Evolutionary conservation across 2,329 filamentous ascomycete genomes (phyloP), one percentile per base, ranked within the genome.

Genomic region (Didymellaceae sp.): DNA sequence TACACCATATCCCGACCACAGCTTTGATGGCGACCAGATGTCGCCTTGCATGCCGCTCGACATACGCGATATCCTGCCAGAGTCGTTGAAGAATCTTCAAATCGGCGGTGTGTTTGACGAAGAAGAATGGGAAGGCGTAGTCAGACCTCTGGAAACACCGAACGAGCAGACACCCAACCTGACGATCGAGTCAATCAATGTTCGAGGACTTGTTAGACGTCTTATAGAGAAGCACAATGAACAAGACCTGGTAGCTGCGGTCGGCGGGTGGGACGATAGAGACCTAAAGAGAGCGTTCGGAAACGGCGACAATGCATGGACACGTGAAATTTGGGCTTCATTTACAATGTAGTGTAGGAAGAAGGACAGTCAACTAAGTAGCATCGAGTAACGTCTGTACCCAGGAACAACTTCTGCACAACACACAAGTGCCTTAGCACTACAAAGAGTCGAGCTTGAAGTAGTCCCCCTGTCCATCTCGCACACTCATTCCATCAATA

Each of bases 361-460:
- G n/a, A n/a, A n/a, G n/a, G n/a, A n/a, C n/a, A n/a, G n/a, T n/a
- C n/a, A n/a, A n/a, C n/a, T n/a, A n/a, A n/a, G n/a, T n/a, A n/a
- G n/a, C n/a, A n/a, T n/a, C n/a, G n/a, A n/a, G n/a, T n/a, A n/a
- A n/a, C n/a, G n/a, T n/a, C n/a, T n/a, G n/a, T n/a, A n/a, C n/a
- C n/a, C n/a, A n/a, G n/a, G n/a, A n/a, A n/a, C n/a, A n/a, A n/a
- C n/a, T n/a, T n/a, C n/a, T n/a, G n/a, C n/a, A n/a, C n/a, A n/a
- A n/a, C n/a, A n/a, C n/a, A n/a, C n/a, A n/a, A n/a, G 30, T 32
- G n/a, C 13, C 26, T 30, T 16, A 34, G 3, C 17, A 13, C 26
- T 41, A 31, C 11, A 41, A 22, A 6, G 20, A 11, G n/a, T 42
- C 39, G 9, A 42, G n/a, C 28, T 33, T 42, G 13, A 42, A 42